Base-by-base conservation (phyloP, 164 flowering plant genomes). In the Paratinospora sagittata region DNA sequence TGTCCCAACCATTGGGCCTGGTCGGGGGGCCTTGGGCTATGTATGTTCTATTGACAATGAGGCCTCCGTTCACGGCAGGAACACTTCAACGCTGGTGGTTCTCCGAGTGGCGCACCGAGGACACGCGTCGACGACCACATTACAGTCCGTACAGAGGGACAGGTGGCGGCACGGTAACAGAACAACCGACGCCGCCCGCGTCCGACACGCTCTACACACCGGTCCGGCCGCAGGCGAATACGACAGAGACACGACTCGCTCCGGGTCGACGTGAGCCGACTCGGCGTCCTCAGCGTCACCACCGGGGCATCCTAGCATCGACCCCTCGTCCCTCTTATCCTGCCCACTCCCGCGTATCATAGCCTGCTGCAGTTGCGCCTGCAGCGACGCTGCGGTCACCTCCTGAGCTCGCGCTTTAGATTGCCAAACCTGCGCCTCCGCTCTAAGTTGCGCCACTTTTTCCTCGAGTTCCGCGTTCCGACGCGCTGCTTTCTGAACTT, bases 361-460 rank as follows among this genome's bases (percentile, higher is more conserved):
- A n/a, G 87, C 95, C 72, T 86, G 88, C 26, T 88, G 91, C 43
- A 92, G 70, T 75, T 89, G 94, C 19, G 85, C 84, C 69, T 92
- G 92, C 5, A 93, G 76, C 0, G 88, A 24, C 27, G 85, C 90
- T 2, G 88, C 98, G 19, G 88, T 70, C 1, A 83, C 85, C 67
- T 90, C 97, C 55, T 89, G 90, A 0, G 86, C 82, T 41, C 86
- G 66, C 5, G 91, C 95, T 74, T 82, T 83, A 7, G 88, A 85
- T 76, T 86, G 93, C 98, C 98, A 93, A 6, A 77, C 85, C 76
- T 88, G 90, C 65, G 92, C 85, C 82, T 91, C 93, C 67, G 72
- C 77, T 76, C 81, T 80, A 11, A 89, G 84, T 27, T 89, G 88
- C 45, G 85, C 88, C 47, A 86, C 89, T 39, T 86, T 77, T 19